These are phyloP conservation scores for Themeda triandra DNA, from an alignment of 176 grass and related monocot genomes.

Conservation along the genomic window DNA sequence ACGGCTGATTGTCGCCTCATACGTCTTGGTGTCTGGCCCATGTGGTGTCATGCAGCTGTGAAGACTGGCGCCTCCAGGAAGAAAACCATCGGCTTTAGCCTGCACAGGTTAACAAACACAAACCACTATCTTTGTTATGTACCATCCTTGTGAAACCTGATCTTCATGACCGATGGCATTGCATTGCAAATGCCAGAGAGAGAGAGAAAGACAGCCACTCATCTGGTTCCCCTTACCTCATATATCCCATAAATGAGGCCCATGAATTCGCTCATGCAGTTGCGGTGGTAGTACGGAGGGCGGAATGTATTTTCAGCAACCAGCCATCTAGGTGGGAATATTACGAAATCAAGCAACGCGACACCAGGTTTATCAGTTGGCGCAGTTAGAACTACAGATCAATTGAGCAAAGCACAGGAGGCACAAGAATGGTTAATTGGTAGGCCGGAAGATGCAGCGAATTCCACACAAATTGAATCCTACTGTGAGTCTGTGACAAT, in stretches of 20 bases:
- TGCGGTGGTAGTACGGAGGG: conserved; percentile 88
- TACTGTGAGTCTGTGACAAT: not conserved
- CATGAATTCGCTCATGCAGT: conserved; percentile 98
- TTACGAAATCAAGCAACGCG: conserved; percentile 88
- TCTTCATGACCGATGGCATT: not conserved
- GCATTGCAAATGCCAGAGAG: not conserved
- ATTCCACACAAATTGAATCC: not conserved
- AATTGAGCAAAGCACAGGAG: not conserved
- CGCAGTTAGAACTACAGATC: conserved; percentile 70
- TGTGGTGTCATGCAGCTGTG: conserved; percentile 96
- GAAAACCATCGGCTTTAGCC: conserved; percentile 93
- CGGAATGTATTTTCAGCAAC: conserved; percentile 93
- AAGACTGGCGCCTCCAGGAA: conserved; percentile 89
- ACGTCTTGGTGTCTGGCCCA: conserved; percentile 89
- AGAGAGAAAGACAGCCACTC: not conserved
- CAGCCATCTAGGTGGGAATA: conserved; percentile 88
- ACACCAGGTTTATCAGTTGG: conserved; percentile 85
- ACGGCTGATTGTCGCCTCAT: conserved; percentile 64
- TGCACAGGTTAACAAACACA: conserved; percentile 6
- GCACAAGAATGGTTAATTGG: not conserved
- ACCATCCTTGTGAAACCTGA: not conserved
- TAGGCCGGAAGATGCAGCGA: not conserved
- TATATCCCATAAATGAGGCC: conserved; percentile 75
- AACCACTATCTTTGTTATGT: not conserved
- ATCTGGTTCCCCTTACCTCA: conserved; percentile 42